Conservation (phyloP, 148 eudicot species). For the Camellia sinensis region DNA sequence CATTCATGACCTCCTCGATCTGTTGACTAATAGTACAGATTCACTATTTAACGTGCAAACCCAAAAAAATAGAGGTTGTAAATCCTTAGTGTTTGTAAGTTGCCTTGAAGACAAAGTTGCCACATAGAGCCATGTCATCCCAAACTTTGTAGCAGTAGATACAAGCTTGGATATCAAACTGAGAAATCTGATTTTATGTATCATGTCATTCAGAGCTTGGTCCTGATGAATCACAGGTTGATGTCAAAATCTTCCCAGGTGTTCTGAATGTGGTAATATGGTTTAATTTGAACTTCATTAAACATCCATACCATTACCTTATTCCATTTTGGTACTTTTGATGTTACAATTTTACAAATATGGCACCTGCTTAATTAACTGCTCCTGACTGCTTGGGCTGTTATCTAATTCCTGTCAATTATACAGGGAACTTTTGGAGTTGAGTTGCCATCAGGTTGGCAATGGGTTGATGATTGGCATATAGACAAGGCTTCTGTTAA, state of each 20-base stretch:
- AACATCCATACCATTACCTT: not conserved
- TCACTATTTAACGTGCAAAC: not conserved
- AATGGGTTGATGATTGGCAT: conserved; percentile 92
- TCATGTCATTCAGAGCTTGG: not conserved
- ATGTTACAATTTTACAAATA: not conserved
- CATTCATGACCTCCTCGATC: not conserved
- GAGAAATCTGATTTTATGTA: not conserved
- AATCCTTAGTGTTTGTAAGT: not conserved
- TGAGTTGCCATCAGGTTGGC: conserved; percentile 64
- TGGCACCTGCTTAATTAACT: not conserved
- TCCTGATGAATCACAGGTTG: not conserved
- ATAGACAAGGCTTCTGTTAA: conserved; percentile 52
- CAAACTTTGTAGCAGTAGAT: not conserved
- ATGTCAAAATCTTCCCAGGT: not conserved
- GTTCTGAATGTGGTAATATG: not conserved
- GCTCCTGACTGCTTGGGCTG: conserved; percentile 13
- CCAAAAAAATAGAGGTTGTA: not conserved
- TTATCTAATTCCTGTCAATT: conserved; percentile 20
- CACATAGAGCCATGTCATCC: not conserved
- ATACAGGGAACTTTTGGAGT: conserved; percentile 49
- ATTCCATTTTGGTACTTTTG: not conserved
- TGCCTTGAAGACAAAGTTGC: not conserved
- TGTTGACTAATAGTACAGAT: not conserved
- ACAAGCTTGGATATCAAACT: not conserved
- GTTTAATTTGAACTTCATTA: not conserved